These are phyloP conservation scores for Claviceps spartinae DNA, from an alignment of 2,329 filamentous ascomycete species.

Conservation along the genomic window DNA sequence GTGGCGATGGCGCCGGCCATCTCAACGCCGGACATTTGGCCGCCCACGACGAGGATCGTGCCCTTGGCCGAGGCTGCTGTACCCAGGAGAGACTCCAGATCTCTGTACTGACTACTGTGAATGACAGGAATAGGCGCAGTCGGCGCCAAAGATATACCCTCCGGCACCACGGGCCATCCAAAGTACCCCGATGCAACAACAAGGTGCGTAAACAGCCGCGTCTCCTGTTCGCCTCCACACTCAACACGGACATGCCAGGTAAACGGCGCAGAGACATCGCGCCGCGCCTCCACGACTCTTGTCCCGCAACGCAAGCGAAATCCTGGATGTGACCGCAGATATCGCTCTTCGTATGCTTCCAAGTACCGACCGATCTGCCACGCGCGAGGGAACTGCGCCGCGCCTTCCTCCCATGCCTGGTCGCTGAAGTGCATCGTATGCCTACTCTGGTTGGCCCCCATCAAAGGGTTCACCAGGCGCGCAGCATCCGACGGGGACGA, in stretches of 20 bases:
- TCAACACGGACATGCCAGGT: constrained; percentile 29
- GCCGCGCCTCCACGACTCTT: constrained; percentile 27
- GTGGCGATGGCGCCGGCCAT: constrained; percentile 58
- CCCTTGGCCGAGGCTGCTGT: constrained; percentile 26
- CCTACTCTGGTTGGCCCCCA: constrained; percentile 61
- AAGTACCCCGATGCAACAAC: constrained; percentile 69
- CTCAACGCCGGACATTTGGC: constrained; percentile 73
- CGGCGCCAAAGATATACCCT: constrained; percentile 22
- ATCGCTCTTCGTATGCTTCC: constrained; percentile 46
- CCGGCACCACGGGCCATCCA: constrained; percentile 41
- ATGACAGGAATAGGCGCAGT: constrained; percentile 33
- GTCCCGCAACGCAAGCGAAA: constrained; percentile 36
- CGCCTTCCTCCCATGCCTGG: constrained; percentile 49
- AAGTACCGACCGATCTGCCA: constrained; percentile 68
- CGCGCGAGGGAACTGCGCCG: constrained; percentile 57
- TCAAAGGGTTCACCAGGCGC: constrained; percentile 49
- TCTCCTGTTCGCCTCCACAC: constrained; percentile 23
- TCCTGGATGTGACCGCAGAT: constrained; percentile 29
- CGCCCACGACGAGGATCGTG: constrained; percentile 62
- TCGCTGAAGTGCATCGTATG: constrained; percentile 65
- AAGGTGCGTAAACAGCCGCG: constrained; percentile 53
- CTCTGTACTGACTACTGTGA: constrained; percentile 56
- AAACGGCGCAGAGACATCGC: constrained; percentile 13
- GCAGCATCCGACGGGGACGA: constrained; percentile 31
- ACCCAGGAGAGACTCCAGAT: constrained; percentile 34